Conservation (phyloP, 495 filamentous ascomycete genomes). For the Neurospora intermedia region DNA sequence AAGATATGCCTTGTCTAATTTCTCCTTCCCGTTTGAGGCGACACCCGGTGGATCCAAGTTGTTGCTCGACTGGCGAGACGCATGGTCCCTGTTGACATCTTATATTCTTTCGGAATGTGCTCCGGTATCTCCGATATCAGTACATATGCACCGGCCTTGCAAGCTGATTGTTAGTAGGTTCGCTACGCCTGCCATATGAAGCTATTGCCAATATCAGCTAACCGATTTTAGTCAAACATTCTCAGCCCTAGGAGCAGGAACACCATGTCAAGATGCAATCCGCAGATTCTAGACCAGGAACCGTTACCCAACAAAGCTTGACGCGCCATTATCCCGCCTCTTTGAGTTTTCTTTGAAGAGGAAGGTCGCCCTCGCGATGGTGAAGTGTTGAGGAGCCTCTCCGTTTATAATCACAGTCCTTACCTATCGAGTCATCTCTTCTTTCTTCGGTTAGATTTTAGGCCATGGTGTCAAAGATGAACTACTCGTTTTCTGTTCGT, state of each 20-base stretch:
- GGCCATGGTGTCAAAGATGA: slow-evolving; percentile 3
- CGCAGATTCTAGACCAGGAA: neutral
- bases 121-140: neutral
- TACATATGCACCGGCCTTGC: neutral
- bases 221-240: neutral
- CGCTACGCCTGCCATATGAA: neutral
- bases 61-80: neutral
- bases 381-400: neutral
- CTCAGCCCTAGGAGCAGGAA: neutral
- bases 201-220: neutral
- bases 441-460: neutral
- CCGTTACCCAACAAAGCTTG: neutral
- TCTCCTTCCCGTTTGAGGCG: neutral
- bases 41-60: neutral
- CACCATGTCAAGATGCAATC: neutral
- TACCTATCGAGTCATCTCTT: neutral
- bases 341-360: neutral
- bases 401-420: neutral
- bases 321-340: neutral
- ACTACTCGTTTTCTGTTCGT: slow-evolving; percentile 1
- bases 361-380: neutral
- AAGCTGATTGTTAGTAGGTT: neutral
- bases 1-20: neutral
- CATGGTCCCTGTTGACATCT: neutral
- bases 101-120: neutral